These are phyloP conservation scores for Tolypocladium inflatum DNA, from an alignment of 2,329 filamentous ascomycete genomes.

Conservation along the genomic window DNA sequence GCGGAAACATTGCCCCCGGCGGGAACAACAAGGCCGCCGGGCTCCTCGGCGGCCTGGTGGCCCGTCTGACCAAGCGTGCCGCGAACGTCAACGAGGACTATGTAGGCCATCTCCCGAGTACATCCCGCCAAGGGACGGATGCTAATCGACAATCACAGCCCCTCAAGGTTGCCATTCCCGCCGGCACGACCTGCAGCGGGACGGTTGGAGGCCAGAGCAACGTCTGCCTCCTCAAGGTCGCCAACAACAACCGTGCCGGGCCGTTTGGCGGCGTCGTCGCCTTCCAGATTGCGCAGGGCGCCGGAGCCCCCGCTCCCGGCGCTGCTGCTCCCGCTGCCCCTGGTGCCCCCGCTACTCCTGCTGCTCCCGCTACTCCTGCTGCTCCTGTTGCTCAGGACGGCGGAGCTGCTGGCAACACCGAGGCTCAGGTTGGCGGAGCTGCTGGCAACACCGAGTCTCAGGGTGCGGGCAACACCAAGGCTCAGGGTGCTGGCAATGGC, in stretches of 20 bases:
- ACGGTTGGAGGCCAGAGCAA: constrained; percentile 19
- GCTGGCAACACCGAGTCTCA: too few species aligned
- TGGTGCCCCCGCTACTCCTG: neutral
- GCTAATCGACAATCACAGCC: constrained; percentile 8
- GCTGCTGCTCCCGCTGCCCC: neutral
- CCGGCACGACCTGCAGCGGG: constrained; percentile 28
- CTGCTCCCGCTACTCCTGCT: neutral
- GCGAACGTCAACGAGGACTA: constrained; percentile 18
- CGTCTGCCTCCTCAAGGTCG: constrained; percentile 33
- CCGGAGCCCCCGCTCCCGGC: neutral
- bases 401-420: neutral
- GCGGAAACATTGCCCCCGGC: constrained; percentile 20
- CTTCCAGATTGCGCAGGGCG: constrained; percentile 23
- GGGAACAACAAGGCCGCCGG: neutral
- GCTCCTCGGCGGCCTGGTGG: neutral
- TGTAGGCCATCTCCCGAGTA: constrained; percentile 6
- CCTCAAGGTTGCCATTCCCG: constrained; percentile 24
- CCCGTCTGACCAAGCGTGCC: constrained; percentile 16
- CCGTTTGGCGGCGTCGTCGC: constrained; percentile 31
- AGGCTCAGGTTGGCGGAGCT: neutral
- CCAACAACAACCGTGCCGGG: constrained; percentile 27
- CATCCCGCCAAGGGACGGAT: neutral
- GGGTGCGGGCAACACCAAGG: neutral
- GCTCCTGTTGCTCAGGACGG: neutral
- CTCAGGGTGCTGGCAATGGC: neutral